phyloP scores from a whole-genome alignment of 1,284 basidiomycete genomes.

The Ustilago shanxiensis region DNA sequence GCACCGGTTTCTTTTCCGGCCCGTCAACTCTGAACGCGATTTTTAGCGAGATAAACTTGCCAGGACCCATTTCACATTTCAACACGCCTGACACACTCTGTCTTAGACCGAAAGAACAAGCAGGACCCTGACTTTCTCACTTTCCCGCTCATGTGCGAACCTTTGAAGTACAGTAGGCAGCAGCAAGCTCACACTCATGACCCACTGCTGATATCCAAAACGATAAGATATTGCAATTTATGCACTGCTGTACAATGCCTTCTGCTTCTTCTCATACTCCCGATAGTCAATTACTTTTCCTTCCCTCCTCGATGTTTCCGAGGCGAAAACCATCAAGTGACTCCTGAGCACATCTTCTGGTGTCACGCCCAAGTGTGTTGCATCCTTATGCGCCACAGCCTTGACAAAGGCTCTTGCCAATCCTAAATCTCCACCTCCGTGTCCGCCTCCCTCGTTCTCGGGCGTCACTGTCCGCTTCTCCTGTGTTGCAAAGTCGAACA shows the following conservation, averaged over 20 bases:
- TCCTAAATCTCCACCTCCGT: conserved; percentile 41
- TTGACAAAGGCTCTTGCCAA: conserved; percentile 45
- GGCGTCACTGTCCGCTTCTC: conserved; percentile 35
- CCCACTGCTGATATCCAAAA: too few relatives aligned
- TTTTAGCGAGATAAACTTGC: conserved; percentile 40
- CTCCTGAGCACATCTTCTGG: conserved; percentile 39
- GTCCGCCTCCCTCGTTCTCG: conserved; percentile 34
- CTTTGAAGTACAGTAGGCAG: too few relatives aligned
- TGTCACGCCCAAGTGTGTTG: conserved; percentile 35
- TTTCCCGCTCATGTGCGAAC: too few relatives aligned
- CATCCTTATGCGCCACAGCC: conserved; percentile 37
- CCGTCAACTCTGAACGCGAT: conserved; percentile 3
- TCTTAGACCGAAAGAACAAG: background rate
- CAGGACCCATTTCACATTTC: background rate
- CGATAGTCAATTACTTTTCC: conserved; percentile 30
- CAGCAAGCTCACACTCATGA: too few relatives aligned
- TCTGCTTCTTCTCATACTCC: conserved; percentile 35
- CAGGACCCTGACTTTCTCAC: conserved; percentile 14
- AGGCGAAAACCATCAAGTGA: conserved; percentile 43
- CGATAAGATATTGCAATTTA: too few relatives aligned
- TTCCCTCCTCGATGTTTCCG: conserved; percentile 27
- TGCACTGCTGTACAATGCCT: conserved; percentile 20
- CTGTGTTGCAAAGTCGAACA: conserved; percentile 42
- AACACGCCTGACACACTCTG: background rate
- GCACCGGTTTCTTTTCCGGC: conserved; percentile 21